A percentile compares a stretch with the other conserved stretches of the same genome.
These are phyloP conservation scores for Radiomyces spectabilis DNA, from an alignment of 192 early-diverging fungal genomes.

Conservation along the genomic window DNA sequence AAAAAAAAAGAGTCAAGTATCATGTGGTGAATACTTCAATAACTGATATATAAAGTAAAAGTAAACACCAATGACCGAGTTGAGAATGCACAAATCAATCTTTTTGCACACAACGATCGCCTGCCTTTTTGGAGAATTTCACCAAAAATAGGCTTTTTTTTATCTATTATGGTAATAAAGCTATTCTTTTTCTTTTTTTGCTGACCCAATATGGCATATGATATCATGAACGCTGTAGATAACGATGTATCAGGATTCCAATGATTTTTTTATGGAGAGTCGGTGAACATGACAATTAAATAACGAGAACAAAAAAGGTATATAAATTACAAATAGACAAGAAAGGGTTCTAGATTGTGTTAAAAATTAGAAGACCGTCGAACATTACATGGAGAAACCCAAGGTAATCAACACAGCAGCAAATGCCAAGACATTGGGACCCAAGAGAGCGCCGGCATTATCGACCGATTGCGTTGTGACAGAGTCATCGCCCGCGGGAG, in stretches of 20 bases:
- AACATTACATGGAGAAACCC: background rate
- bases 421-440: background rate
- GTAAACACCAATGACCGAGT: too few species aligned
- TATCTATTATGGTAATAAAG: too few species aligned
- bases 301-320: background rate
- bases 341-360: background rate
- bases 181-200: background rate
- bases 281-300: background rate
- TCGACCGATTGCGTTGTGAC: background rate
- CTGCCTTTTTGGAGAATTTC: too few species aligned
- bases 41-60: too few species aligned
- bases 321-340: background rate
- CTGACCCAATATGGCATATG: background rate
- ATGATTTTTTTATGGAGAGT: background rate
- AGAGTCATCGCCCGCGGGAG: constrained; percentile 3
- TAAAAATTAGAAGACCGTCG: background rate
- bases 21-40: too few species aligned
- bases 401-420: background rate
- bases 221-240: background rate
- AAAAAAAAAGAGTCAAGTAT: too few species aligned
- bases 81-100: too few species aligned
- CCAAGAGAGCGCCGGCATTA: background rate
- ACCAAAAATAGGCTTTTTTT: too few species aligned
- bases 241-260: background rate
- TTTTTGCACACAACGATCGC: too few species aligned